Evolutionary conservation across 345 rosid species (phyloP), one percentile per base, ranked within the genome.

Genomic region (Hevea brasiliensis): DNA sequence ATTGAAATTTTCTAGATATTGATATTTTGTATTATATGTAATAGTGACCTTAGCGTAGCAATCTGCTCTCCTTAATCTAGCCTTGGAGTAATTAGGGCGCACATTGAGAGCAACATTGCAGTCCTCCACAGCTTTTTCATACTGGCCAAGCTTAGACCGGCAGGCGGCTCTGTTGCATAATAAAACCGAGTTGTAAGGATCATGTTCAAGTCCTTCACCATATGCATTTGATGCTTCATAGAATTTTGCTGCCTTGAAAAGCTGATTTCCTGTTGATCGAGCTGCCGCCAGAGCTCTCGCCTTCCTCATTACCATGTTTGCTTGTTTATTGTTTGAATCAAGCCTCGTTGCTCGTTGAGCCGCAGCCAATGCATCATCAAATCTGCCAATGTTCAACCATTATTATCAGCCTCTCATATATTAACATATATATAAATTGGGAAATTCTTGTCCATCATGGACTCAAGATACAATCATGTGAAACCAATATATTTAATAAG

Each of bases 111-210:
- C 99, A 10, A 81, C 81, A 17, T 77, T 84, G 77, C 97, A 90
- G 65, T 95, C 99, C 40, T 92, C 96, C 0, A 90, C 71, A 0
- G 93, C 92, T 47, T 87, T 88, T 18, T 86, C 90, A 57, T 60
- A 81, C n/a, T 85, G 88, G 47, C 89, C 86, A 2, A 90, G 81
- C 75, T 91, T 95, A 61, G 90, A 82, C 15, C 84, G 71, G 58
- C 90, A 89, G 32, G 99, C 94, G 0, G 99, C 98, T 44, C 98
- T 84, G 72, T 95, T 95, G 81, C 99, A 90, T 20, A 92, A 60
- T 84, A 95, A 78, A 27, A 95, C 84, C 0, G 99, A 90, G 86
- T 95, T 95, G 80, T 72, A 68, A 0, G 85, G 87, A 42, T 95
- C 99, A 20, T 81, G 78, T 40, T 91, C 92, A 1, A 95, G 80